Conservation (phyloP, 495 filamentous ascomycete genomes). For the Trypethelium eluteriae region DNA sequence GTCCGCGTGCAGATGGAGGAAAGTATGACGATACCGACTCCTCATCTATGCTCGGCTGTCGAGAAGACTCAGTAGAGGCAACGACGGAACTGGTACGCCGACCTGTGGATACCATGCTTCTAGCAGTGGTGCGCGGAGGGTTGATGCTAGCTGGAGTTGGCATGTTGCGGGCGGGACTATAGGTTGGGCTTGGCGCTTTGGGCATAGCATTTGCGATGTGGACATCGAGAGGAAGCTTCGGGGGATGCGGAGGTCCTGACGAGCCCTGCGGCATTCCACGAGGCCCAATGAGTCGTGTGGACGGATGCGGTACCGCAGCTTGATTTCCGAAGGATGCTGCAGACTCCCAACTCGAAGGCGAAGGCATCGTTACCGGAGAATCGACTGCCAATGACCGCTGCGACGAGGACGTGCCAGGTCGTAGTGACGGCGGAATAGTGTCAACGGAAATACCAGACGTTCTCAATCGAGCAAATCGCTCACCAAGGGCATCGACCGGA, state of each 20-base stretch:
- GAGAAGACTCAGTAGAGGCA: conserved; percentile 21
- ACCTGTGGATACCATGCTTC: conserved; percentile 36
- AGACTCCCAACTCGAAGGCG: conserved; percentile 35
- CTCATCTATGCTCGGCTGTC: conserved; percentile 25
- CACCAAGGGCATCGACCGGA: conserved; percentile 40
- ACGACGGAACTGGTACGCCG: conserved; percentile 30
- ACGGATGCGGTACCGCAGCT: conserved; percentile 6
- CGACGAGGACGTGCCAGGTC: not conserved
- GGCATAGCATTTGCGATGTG: conserved; percentile 53
- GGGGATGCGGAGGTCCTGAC: conserved; percentile 42
- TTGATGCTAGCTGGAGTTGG: conserved; percentile 46
- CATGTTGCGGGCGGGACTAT: conserved; percentile 61
- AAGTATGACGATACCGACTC: conserved; percentile 32
- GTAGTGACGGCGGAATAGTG: conserved; percentile 10
- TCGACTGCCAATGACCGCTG: conserved; percentile 18
- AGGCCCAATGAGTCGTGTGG: conserved; percentile 44
- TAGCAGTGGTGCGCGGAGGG: conserved; percentile 41
- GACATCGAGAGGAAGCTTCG: conserved; percentile 50
- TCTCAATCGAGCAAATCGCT: conserved; percentile 55
- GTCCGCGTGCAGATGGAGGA: conserved; percentile 18
- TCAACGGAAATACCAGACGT: conserved; percentile 27
- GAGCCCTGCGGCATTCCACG: conserved; percentile 49
- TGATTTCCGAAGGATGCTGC: conserved; percentile 28
- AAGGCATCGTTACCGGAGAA: conserved; percentile 31
- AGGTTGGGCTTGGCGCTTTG: conserved; percentile 73